A percentile compares a stretch with the other conserved stretches of the same genome.
These are phyloP conservation scores for Fraxinus sp. DNA, from an alignment of 305 asterid species.

Conservation along the genomic window DNA sequence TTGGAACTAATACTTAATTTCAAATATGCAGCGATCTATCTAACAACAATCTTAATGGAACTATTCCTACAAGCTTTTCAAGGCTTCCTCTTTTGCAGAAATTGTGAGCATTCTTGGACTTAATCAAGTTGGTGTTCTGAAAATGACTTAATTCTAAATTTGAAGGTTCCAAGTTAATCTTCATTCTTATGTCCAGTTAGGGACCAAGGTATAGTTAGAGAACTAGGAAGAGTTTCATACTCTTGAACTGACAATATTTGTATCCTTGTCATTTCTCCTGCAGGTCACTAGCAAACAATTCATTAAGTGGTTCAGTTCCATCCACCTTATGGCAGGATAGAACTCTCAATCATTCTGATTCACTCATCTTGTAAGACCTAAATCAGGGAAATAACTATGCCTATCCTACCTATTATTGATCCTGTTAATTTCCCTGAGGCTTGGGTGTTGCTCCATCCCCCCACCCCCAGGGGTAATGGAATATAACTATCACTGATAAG, in stretches of 20 bases:
- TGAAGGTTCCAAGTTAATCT: constrained; percentile 5
- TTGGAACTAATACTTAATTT: constrained; percentile 27
- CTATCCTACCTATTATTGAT: neutral
- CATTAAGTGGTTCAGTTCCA: constrained; percentile 62
- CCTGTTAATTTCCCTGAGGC: constrained; percentile 10
- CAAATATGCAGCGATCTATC: constrained; percentile 57
- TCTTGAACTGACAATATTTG: constrained; percentile 1
- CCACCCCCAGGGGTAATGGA: neutral
- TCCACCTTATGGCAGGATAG: constrained; percentile 70
- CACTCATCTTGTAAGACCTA: constrained; percentile 57
- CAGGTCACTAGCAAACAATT: constrained; percentile 73
- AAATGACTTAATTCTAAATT: constrained; percentile 14
- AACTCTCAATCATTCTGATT: constrained; percentile 47
- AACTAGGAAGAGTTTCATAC: too few relatives aligned
- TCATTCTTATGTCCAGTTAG: constrained; percentile 4
- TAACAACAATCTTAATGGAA: constrained; percentile 66
- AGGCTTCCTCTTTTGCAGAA: constrained; percentile 61
- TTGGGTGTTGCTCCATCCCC: neutral
- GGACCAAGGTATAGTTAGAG: neutral
- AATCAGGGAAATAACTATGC: neutral
- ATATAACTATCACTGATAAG: neutral
- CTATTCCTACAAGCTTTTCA: constrained; percentile 58
- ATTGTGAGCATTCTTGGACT: constrained; percentile 48
- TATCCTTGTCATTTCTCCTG: constrained; percentile 21
- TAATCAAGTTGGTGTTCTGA: constrained; percentile 11